Base-by-base conservation (phyloP, 1,284 basidiomycete species). In the Malassezia brasiliensis region DNA sequence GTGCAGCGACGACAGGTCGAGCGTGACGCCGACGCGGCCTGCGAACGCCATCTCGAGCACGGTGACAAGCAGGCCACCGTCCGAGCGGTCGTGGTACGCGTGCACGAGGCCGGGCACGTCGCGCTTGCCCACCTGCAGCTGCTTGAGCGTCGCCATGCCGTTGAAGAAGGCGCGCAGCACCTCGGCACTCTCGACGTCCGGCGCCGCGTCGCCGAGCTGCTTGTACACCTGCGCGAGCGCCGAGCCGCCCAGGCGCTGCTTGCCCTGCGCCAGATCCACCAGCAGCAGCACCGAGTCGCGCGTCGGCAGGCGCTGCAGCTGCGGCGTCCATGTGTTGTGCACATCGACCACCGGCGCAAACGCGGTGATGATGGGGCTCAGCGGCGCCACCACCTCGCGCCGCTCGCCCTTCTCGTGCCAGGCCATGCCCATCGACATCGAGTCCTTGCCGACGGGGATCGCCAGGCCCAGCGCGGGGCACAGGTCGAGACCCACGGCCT, bases 401-500 rank as follows among this genome's bases (percentile, higher is more conserved):
- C 83, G 78, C 62, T 84, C 81, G 41, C 63, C 60, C n/a, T 62
- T 52, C 39, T 75, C 76, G 20, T 77, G 63, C 93, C 93, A 99
- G 66, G 85, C 86, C 93, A 96, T 98, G 59, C 87, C 86, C 93
- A 98, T 99, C 32, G 88, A 91, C 94, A 99, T 96, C 3, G 90
- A 96, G 76, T 99, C 93, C 78, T 99, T 99, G 31, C 94, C 93
- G 34, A 98, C 93, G 0, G 93, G 94, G 49, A 99, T 90, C 22
- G 90, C 87, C 20, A 98, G 79, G 11, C 93, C 91, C 12, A 99
- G 81, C 20, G 83, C 83, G n/a, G 93, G 91, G 76, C 94, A 98
- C 11, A 99, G 79, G 59, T 94, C 89, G 79, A 93, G 81, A 10
- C 94, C 93, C 46, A 98, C 83, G 2, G 94, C 89, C 61, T 86